Percentiles rank a stretch among this genome's conserved stretches.
Evolutionary conservation across 2,329 filamentous ascomycete genomes (phyloP).

Genomic region (Geoglossum cookeanum): DNA sequence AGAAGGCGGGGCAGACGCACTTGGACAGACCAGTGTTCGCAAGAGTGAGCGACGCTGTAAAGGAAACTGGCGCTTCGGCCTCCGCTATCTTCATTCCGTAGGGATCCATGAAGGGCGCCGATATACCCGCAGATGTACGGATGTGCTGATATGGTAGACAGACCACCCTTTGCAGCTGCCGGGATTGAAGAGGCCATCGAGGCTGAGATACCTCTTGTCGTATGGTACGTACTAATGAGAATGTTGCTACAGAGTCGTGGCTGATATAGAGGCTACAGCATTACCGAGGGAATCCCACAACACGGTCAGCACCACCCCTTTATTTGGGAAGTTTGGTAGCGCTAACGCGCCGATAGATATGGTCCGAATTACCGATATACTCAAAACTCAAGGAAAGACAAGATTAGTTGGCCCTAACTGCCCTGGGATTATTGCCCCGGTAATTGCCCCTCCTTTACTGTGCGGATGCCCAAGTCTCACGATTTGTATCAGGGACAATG

Average conservation of each 20-base stretch:
- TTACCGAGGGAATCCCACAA: slow-evolving; percentile 95
- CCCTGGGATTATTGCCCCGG: slow-evolving; percentile 80
- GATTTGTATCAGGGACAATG: slow-evolving; percentile 54
- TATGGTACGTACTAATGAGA: slow-evolving; percentile 38
- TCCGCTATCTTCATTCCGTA: slow-evolving; percentile 95
- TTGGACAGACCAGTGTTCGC: slow-evolving; percentile 85
- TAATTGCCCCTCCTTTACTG: slow-evolving; percentile 20
- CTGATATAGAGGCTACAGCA: slow-evolving; percentile 24
- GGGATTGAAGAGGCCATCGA: slow-evolving; percentile 93
- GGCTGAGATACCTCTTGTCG: slow-evolving; percentile 84
- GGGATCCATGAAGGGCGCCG: slow-evolving; percentile 11
- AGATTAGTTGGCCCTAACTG: slow-evolving; percentile 95
- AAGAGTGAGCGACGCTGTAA: slow-evolving; percentile 71
- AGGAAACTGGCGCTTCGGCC: slow-evolving; percentile 75
- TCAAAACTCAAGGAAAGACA: slow-evolving; percentile 95
- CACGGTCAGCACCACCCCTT: slow-evolving; percentile 44
- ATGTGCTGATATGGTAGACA: slow-evolving; percentile 23
- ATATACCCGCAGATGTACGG: neutral
- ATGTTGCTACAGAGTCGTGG: neutral
- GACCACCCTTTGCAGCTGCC: slow-evolving; percentile 74
- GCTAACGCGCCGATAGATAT: slow-evolving; percentile 44
- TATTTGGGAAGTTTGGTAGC: neutral
- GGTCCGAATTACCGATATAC: slow-evolving; percentile 94
- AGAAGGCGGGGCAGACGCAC: slow-evolving; percentile 86
- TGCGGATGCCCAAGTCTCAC: slow-evolving; percentile 4